Percentiles rank a stretch among this genome's conserved stretches.
Conservation (phyloP, 352 stramenopile species). For the Pythium brachiatum region DNA sequence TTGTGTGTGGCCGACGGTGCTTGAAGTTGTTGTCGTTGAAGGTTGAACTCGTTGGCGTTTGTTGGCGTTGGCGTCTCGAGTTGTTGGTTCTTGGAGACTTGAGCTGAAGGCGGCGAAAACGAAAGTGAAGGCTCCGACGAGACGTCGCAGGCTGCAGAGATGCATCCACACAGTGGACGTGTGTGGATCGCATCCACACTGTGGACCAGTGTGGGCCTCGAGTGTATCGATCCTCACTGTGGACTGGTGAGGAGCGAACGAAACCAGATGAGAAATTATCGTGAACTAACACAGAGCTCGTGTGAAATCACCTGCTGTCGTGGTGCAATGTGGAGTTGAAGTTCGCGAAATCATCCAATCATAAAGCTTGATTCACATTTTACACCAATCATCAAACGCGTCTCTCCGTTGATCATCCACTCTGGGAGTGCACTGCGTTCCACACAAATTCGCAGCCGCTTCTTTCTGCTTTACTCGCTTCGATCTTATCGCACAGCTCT, state of each 20-base stretch:
- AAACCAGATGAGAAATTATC: not conserved
- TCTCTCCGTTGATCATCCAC: not conserved
- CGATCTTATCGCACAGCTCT: not conserved
- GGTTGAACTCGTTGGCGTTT: not conserved
- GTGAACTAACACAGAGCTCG: not conserved
- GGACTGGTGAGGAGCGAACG: not conserved
- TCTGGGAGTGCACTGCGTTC: too few relatives aligned
- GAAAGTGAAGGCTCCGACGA: conserved; percentile 8
- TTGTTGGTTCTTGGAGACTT: conserved; percentile 10
- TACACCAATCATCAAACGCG: conserved; percentile 6
- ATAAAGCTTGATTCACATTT: conserved; percentile 1
- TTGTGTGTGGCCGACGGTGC: not conserved
- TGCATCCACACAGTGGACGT: not conserved
- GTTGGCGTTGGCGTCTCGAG: not conserved
- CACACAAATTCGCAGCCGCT: not conserved
- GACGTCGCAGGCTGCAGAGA: not conserved
- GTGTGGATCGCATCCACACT: not conserved
- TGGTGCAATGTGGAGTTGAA: conserved; percentile 12
- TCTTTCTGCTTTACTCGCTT: not conserved
- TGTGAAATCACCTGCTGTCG: not conserved
- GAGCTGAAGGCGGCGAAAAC: conserved; percentile 7
- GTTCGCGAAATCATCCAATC: conserved; percentile 5
- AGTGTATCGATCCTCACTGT: not conserved
- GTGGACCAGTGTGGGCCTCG: too few relatives aligned
- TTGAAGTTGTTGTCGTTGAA: not conserved